These are phyloP conservation scores for Protomyces pachydermus DNA, from an alignment of 1,139 yeast species.

Conservation along the genomic window DNA sequence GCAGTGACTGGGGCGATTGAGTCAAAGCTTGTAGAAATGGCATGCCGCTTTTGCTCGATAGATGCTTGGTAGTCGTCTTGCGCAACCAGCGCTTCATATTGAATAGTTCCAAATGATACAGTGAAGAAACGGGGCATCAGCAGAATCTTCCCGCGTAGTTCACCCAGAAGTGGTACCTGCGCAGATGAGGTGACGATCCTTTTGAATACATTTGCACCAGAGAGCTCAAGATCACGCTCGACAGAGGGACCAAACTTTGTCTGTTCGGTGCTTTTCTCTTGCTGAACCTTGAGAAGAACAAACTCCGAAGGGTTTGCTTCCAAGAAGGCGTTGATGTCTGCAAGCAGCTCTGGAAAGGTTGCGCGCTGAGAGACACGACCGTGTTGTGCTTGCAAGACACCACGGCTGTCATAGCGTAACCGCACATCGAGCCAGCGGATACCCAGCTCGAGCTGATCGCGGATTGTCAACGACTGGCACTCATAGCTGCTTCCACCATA, in stretches of 20 bases:
- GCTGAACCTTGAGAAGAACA: slow-evolving; percentile 17
- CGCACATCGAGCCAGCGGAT: slow-evolving; percentile 19
- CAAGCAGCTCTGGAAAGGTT: slow-evolving; percentile 6
- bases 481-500: slow-evolving; percentile 13
- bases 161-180: background rate
- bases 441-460: slow-evolving; percentile 10
- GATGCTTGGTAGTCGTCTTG: slow-evolving; percentile 19
- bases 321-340: slow-evolving; percentile 1
- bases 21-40: slow-evolving; percentile 12
- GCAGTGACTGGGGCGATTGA: background rate
- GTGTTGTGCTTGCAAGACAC: slow-evolving; percentile 12
- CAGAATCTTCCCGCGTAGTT: slow-evolving; percentile 10
- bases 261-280: slow-evolving; percentile 1
- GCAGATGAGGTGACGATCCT: background rate
- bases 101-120: slow-evolving; percentile 1
- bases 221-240: background rate
- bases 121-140: slow-evolving; percentile 13
- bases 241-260: background rate
- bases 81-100: slow-evolving; percentile 12
- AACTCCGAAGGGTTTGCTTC: background rate
- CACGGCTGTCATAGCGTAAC: background rate
- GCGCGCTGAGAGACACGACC: slow-evolving; percentile 16
- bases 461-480: slow-evolving; percentile 18
- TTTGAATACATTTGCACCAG: background rate
- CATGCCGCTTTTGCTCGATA: background rate